Conservation (phyloP, 768 basidiomycete genomes). For the Hortiboletus campestris region DNA sequence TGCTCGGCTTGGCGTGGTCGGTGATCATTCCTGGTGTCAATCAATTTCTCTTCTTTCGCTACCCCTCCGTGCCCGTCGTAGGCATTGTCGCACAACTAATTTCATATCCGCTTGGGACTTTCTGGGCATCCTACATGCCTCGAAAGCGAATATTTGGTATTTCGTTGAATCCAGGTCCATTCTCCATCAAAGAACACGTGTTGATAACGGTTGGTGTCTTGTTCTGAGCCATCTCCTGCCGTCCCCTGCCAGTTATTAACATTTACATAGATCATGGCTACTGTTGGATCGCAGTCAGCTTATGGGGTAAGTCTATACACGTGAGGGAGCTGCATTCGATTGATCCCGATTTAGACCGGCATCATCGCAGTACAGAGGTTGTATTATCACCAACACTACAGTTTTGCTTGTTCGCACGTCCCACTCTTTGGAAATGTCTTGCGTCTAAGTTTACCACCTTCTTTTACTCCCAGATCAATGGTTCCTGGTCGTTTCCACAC, state of each 20-base stretch:
- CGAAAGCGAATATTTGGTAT: constrained; percentile 56
- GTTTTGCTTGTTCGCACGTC: constrained; percentile 50
- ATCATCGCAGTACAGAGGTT: constrained; percentile 75
- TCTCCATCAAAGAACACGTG: constrained; percentile 77
- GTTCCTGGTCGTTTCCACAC: constrained; percentile 74
- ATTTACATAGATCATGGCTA: constrained; percentile 47
- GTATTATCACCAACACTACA: constrained; percentile 64
- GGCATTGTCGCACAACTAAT: constrained; percentile 68
- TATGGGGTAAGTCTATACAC: constrained; percentile 47
- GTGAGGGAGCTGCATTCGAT: background rate
- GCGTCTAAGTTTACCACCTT: constrained; percentile 1
- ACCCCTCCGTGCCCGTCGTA: constrained; percentile 62
- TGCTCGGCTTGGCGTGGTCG: constrained; percentile 69
- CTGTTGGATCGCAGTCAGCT: constrained; percentile 57
- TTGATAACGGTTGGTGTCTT: constrained; percentile 48
- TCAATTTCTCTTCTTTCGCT: constrained; percentile 78
- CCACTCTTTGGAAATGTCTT: background rate
- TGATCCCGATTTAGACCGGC: constrained; percentile 44
- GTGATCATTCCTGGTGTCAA: constrained; percentile 65
- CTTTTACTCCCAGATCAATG: constrained; percentile 55
- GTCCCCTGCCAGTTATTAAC: constrained; percentile 16
- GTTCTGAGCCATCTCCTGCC: constrained; percentile 32
- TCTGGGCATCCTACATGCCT: constrained; percentile 54
- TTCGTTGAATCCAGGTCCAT: constrained; percentile 71
- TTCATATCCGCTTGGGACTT: constrained; percentile 65